phyloP scores from a whole-genome alignment of 768 basidiomycete genomes.

The Rubroboletus satanas region DNA sequence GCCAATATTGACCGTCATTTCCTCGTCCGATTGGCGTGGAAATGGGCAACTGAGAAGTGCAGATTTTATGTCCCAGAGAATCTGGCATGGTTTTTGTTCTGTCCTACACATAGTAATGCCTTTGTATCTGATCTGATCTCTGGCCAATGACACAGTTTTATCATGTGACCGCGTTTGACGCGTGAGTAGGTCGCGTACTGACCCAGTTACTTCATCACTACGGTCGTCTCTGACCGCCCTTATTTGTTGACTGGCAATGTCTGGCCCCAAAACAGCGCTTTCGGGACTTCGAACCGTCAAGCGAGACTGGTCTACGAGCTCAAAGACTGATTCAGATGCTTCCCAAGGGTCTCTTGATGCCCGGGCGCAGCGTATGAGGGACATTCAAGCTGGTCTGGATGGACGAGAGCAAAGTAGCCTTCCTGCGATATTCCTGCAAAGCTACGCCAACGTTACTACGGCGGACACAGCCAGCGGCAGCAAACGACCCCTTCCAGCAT shows the following conservation, averaged over 20 bases:
- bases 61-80: slow-evolving; percentile 26
- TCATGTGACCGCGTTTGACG: slow-evolving; percentile 23
- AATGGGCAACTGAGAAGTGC: slow-evolving; percentile 49
- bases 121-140: not conserved
- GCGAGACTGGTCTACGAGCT: slow-evolving; percentile 59
- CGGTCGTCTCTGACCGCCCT: not conserved
- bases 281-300: slow-evolving; percentile 61
- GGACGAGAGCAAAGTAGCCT: slow-evolving; percentile 34
- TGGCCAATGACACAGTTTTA: too few relatives aligned
- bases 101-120: slow-evolving; percentile 28
- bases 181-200: not conserved
- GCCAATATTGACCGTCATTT: slow-evolving; percentile 54
- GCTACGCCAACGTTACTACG: slow-evolving; percentile 11
- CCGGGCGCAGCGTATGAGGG: slow-evolving; percentile 44
- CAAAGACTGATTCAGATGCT: slow-evolving; percentile 28
- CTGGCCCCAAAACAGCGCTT: slow-evolving; percentile 34
- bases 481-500: slow-evolving; percentile 31
- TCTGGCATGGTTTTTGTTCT: slow-evolving; percentile 34
- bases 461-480: slow-evolving; percentile 23
- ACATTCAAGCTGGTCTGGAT: slow-evolving; percentile 56
- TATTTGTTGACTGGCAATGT: slow-evolving; percentile 15
- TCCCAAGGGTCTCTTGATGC: slow-evolving; percentile 22
- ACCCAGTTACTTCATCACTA: not conserved
- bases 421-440: slow-evolving; percentile 9
- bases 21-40: slow-evolving; percentile 52